Conservation (phyloP, 768 basidiomycete genomes). For the Psilocybe azurescens region DNA sequence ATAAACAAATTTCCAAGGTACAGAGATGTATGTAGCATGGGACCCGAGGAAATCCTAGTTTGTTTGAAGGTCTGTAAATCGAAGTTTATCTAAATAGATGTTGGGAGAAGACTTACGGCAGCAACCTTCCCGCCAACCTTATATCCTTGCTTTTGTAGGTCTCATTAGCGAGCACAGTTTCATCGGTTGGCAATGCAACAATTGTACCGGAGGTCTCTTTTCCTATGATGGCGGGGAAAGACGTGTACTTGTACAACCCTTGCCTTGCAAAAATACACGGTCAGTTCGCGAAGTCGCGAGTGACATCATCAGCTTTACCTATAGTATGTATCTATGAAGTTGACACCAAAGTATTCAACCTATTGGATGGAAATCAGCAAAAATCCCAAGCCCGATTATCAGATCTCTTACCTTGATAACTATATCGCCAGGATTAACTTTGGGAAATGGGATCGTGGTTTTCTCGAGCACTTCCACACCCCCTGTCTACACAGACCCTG, state of each 20-base stretch:
- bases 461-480: conserved; percentile 80
- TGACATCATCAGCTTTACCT: conserved; percentile 45
- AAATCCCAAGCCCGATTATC: background rate
- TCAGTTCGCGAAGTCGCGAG: background rate
- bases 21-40: conserved; percentile 76
- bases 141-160: conserved; percentile 69
- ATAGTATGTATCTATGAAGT: conserved; percentile 88
- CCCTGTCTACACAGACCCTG: conserved; percentile 50
- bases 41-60: conserved; percentile 50
- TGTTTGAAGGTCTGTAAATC: background rate
- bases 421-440: conserved; percentile 63
- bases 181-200: conserved; percentile 73
- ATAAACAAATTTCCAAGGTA: conserved; percentile 64
- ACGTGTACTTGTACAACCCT: conserved; percentile 65
- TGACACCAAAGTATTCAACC: conserved; percentile 81
- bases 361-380: conserved; percentile 25
- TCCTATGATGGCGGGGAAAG: conserved; percentile 74
- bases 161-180: conserved; percentile 58
- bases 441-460: conserved; percentile 69
- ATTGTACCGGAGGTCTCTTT: conserved; percentile 82
- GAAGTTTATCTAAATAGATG: background rate
- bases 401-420: conserved; percentile 43
- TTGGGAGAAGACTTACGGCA: conserved; percentile 49
- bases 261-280: conserved; percentile 36
- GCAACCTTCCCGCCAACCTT: conserved; percentile 76